Conservation (phyloP, 352 stramenopile species). For the Pythium vanterpoolii region DNA sequence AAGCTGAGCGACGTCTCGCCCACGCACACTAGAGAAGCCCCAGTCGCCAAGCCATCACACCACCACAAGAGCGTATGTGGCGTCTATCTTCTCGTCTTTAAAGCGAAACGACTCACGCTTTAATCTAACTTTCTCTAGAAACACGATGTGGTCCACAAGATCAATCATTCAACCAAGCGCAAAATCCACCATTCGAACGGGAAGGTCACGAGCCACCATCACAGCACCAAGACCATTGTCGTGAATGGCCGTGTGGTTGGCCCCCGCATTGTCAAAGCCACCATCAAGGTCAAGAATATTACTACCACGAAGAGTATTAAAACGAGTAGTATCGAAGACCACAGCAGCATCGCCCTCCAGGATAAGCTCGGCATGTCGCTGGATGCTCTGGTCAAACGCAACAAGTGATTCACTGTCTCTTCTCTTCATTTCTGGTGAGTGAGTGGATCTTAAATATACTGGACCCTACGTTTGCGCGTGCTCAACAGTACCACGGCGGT, state of each 20-base stretch:
- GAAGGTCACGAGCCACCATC: conserved; percentile 37
- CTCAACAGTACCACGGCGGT: not conserved
- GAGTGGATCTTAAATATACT: conserved; percentile 22
- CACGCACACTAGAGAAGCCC: not conserved
- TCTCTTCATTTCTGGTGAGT: not conserved
- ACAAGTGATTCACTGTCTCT: not conserved
- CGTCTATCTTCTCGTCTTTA: not conserved
- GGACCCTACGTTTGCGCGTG: conserved; percentile 17
- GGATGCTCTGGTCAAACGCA: conserved; percentile 57
- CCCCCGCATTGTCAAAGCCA: conserved; percentile 27
- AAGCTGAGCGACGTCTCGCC: conserved; percentile 12
- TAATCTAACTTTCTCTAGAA: conserved; percentile 8
- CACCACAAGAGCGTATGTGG: conserved; percentile 19
- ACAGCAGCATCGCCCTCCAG: conserved; percentile 35
- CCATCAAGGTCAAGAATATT: conserved; percentile 21
- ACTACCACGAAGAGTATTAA: conserved; percentile 13
- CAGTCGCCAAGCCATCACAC: conserved; percentile 4
- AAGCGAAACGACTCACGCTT: not conserved
- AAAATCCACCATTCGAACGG: conserved; percentile 39
- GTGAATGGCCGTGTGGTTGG: conserved; percentile 63
- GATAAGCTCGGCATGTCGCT: conserved; percentile 65
- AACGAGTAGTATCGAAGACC: not conserved
- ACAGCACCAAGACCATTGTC: conserved; percentile 49
- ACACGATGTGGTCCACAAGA: conserved; percentile 26
- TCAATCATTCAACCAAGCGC: conserved; percentile 46